Evolutionary conservation across 176 grass and related monocot genomes (phyloP).

Genomic region (Pontederia paniculata): DNA sequence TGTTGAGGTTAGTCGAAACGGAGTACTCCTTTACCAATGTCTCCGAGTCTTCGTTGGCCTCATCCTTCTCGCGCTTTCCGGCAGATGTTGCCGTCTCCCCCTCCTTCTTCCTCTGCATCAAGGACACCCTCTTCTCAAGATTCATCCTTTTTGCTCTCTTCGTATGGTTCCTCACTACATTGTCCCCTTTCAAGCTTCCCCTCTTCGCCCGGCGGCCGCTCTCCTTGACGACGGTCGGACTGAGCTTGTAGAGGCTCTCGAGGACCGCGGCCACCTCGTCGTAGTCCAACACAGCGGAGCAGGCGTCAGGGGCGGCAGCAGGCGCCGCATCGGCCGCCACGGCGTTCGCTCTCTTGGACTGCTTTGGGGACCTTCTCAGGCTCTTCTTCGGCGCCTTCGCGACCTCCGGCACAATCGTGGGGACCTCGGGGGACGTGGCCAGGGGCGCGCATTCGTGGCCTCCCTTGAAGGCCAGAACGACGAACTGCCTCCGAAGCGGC

Average conservation of each 20-base stretch:
- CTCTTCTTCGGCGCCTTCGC: constrained; percentile 18
- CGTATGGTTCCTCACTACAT: constrained; percentile 32
- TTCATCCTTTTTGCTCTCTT: constrained; percentile 40
- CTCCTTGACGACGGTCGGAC: constrained; percentile 45
- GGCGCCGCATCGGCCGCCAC: background rate
- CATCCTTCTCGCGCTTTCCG: background rate
- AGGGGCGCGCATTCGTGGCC: constrained; percentile 36
- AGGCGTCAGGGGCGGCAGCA: constrained; percentile 10
- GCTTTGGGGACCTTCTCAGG: constrained; percentile 20
- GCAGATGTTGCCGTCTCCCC: background rate
- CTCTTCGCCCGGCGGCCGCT: constrained; percentile 1
- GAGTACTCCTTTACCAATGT: constrained; percentile 48
- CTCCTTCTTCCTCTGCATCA: constrained; percentile 21
- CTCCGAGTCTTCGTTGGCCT: constrained; percentile 34
- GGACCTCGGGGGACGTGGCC: constrained; percentile 24
- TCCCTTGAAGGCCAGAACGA: constrained; percentile 21
- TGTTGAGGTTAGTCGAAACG: constrained; percentile 47
- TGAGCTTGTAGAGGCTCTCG: constrained; percentile 87
- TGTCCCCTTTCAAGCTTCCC: constrained; percentile 11
- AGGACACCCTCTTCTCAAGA: constrained; percentile 43
- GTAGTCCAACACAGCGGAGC: constrained; percentile 37
- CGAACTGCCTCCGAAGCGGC: constrained; percentile 15
- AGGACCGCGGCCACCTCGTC: constrained; percentile 71
- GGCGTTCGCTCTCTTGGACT: background rate
- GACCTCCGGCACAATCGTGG: constrained; percentile 14